These are phyloP conservation scores for Colletotrichum melonis DNA, from an alignment of 2,329 filamentous ascomycete genomes.

Conservation along the genomic window DNA sequence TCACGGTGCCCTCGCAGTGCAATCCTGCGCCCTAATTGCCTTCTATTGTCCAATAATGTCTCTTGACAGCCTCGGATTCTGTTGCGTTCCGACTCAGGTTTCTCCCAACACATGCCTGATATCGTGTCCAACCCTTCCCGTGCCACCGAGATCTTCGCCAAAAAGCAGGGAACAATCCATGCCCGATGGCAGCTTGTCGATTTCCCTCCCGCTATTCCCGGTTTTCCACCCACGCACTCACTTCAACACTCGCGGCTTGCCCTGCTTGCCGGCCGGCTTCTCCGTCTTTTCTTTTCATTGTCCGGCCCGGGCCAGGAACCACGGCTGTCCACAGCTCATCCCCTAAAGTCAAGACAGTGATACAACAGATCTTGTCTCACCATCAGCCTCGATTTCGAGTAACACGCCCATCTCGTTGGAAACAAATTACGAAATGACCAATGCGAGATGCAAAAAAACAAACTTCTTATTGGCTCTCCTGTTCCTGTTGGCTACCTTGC, in stretches of 20 bases:
- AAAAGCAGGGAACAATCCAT: slow-evolving; percentile 23
- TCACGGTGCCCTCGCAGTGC: background rate
- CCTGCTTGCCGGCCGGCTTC: background rate
- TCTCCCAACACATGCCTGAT: slow-evolving; percentile 17
- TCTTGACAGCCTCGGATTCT: slow-evolving; percentile 8
- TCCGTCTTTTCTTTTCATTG: slow-evolving; percentile 8
- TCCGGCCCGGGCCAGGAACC: slow-evolving; percentile 21
- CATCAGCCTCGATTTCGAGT: slow-evolving; percentile 17
- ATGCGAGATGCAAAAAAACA: background rate
- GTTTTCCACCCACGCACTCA: background rate
- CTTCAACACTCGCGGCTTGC: background rate
- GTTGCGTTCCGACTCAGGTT: slow-evolving; percentile 9
- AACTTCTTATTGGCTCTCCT: background rate
- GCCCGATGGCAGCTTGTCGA: slow-evolving; percentile 1
- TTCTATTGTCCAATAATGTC: slow-evolving; percentile 6
- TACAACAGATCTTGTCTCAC: slow-evolving; percentile 21
- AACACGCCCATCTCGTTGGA: slow-evolving; percentile 3
- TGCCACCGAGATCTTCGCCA: slow-evolving; percentile 1
- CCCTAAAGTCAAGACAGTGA: background rate
- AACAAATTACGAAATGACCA: background rate
- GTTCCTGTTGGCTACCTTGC: background rate
- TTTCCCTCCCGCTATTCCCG: background rate
- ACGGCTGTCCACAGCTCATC: background rate
- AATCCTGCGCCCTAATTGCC: background rate
- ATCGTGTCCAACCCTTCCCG: background rate